These are phyloP conservation scores for Alternaria brassicicola DNA, from an alignment of 2,329 filamentous ascomycete species.

Conservation along the genomic window DNA sequence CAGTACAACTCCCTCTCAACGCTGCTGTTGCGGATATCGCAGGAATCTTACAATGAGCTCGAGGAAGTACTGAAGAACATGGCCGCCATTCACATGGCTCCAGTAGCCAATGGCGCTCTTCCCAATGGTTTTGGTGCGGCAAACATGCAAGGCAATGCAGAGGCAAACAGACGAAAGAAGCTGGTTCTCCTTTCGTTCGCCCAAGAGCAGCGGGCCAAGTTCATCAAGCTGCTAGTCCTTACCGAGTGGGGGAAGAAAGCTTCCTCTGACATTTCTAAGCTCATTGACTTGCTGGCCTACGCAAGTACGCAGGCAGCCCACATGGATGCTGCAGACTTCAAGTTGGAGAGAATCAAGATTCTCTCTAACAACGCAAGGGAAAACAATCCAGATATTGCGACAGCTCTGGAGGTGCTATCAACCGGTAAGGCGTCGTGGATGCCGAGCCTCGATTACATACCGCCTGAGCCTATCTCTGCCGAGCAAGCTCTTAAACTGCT, in stretches of 20 bases:
- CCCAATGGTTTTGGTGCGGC: slow-evolving; percentile 47
- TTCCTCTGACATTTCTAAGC: slow-evolving; percentile 75
- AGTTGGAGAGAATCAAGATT: slow-evolving; percentile 71
- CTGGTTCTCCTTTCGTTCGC: slow-evolving; percentile 75
- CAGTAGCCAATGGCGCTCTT: slow-evolving; percentile 57
- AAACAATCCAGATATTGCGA: slow-evolving; percentile 88
- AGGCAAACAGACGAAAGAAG: slow-evolving; percentile 66
- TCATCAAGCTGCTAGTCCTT: slow-evolving; percentile 91
- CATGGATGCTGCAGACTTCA: slow-evolving; percentile 58
- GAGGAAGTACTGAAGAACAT: slow-evolving; percentile 72
- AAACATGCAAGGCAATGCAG: slow-evolving; percentile 38
- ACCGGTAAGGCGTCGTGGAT: slow-evolving; percentile 79
- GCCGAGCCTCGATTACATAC: slow-evolving; percentile 81
- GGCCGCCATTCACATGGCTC: slow-evolving; percentile 67
- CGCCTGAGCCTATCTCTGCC: slow-evolving; percentile 71
- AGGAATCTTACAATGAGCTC: slow-evolving; percentile 81
- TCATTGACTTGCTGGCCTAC: slow-evolving; percentile 86
- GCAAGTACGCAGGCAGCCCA: slow-evolving; percentile 53
- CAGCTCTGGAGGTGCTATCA: slow-evolving; percentile 82
- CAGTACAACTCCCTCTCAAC: slow-evolving; percentile 75
- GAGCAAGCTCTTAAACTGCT: slow-evolving; percentile 76
- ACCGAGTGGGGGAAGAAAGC: slow-evolving; percentile 78
- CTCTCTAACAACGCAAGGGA: slow-evolving; percentile 75
- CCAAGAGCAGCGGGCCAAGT: slow-evolving; percentile 80
- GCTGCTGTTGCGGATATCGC: slow-evolving; percentile 78